Evolutionary conservation across 169 alveolate genomes (phyloP), one percentile per base, ranked within the genome.

Genomic region (Plasmodium vivax): DNA sequence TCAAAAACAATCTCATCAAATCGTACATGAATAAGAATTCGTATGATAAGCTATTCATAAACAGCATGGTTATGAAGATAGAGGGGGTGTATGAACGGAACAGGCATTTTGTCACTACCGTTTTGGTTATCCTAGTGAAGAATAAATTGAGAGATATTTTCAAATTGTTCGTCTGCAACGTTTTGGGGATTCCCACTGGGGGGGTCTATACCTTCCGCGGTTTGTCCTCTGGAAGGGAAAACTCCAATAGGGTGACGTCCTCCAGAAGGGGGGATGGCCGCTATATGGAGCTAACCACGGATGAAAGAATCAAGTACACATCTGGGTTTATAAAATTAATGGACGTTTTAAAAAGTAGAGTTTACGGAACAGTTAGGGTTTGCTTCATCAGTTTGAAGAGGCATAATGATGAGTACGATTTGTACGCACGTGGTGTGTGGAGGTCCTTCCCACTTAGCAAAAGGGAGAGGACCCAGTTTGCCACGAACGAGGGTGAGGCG

Each of bases 111-210:
- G 82, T 92, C 32, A 72, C 82, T 1, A 68, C 41, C 10, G 7
- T 47, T 5, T 82, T 92, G 58, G 92, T 92, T n/a, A 45, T 14
- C 10, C n/a, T 51, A 45, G 56, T 92, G 83, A 92, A 92, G 77
- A 92, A 41, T 1, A 92, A 92, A 38, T 34, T 90, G 27, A 80
- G 45, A 90, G 23, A 12, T 62, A 19, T 34, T 41, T 54, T 90
- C 10, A 36, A 62, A 23, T 68, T 51, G 2, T 90, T 90, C 83
- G 27, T 80, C 27, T 80, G 56, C 30, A 81, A 80, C 30, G 36
- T 80, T 90, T 47, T 90, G 10, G 58, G 72, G 34, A 36, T n/a
- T 16, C 41, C 43, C 10, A 56, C 14, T 83, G 27, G 30, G 45
- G 12, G 43, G 1, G 5, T 1, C 19, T 34, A 3, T 8, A 32